Evolutionary conservation across 495 filamentous ascomycete species (phyloP).

Genomic region (Pyronema domesticum): DNA sequence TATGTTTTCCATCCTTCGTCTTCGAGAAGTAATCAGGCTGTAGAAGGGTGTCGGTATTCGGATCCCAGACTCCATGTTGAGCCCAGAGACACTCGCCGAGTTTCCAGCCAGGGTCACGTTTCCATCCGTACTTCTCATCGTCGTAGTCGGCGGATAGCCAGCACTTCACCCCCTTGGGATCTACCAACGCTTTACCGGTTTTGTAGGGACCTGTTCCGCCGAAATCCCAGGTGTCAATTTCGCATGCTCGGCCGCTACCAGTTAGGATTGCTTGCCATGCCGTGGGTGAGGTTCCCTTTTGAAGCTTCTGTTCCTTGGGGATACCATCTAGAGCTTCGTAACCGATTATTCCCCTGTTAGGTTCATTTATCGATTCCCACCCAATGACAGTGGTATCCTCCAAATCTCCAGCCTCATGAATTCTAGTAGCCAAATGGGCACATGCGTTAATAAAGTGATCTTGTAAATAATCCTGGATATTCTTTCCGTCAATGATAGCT

Average conservation of each 20-base stretch:
- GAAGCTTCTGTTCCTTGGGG: slow-evolving; percentile 73
- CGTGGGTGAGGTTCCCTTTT: slow-evolving; percentile 85
- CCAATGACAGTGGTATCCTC: slow-evolving; percentile 79
- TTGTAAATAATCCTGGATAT: slow-evolving; percentile 93
- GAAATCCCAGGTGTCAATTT: slow-evolving; percentile 83
- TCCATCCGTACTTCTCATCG: slow-evolving; percentile 78
- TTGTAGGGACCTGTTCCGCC: slow-evolving; percentile 83
- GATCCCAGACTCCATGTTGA: slow-evolving; percentile 92
- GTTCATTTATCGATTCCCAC: slow-evolving; percentile 92
- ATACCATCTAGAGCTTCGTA: slow-evolving; percentile 65
- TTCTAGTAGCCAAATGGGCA: slow-evolving; percentile 59
- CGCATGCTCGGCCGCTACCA: slow-evolving; percentile 74
- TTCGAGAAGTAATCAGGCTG: slow-evolving; percentile 79
- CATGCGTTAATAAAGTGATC: slow-evolving; percentile 67
- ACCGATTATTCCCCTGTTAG: slow-evolving; percentile 76
- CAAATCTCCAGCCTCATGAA: slow-evolving; percentile 79
- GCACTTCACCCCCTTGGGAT: slow-evolving; percentile 66
- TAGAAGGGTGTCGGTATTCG: slow-evolving; percentile 52
- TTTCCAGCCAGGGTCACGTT: slow-evolving; percentile 72
- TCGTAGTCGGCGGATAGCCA: slow-evolving; percentile 72
- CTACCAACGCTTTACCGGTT: slow-evolving; percentile 62
- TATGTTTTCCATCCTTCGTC: slow-evolving; percentile 49
- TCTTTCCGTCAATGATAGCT: slow-evolving; percentile 81
- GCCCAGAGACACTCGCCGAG: slow-evolving; percentile 91
- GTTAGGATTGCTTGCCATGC: slow-evolving; percentile 86